A percentile compares a stretch with the other conserved stretches of the same genome.
phyloP scores from a whole-genome alignment of 345 rosid genomes.

The Microthlaspi erraticum region DNA sequence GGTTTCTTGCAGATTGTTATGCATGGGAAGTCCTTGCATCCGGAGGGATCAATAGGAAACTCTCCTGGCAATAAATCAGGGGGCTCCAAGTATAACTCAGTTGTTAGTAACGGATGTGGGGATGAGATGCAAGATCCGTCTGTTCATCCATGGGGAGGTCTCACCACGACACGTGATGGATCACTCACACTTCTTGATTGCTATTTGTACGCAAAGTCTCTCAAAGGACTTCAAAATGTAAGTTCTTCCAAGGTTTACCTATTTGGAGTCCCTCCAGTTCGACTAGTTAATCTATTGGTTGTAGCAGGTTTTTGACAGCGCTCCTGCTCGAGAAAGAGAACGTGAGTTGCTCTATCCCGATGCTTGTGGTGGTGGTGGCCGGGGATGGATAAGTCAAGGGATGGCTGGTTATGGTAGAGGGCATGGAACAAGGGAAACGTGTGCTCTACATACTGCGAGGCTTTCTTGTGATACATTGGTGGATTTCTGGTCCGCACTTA shows the following conservation, averaged over 20 bases:
- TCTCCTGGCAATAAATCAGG: constrained; percentile 48
- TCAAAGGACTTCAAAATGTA: constrained; percentile 82
- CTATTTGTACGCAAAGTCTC: constrained; percentile 76
- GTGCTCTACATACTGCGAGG: constrained; percentile 95
- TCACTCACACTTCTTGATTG: constrained; percentile 82
- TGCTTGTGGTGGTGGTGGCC: constrained; percentile 99
- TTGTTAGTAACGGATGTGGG: constrained; percentile 50
- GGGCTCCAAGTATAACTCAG: constrained; percentile 49
- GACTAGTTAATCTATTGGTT: constrained; percentile 49
- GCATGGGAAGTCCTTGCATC: constrained; percentile 83
- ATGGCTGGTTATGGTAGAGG: constrained; percentile 83
- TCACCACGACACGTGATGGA: constrained; percentile 85
- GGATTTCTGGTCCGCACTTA: constrained; percentile 93
- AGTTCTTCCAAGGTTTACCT: constrained; percentile 40
- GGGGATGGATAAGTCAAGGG: constrained; percentile 99
- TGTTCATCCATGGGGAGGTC: constrained; percentile 98
- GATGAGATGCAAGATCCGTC: constrained; percentile 89
- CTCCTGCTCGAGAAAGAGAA: constrained; percentile 89
- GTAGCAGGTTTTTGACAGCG: constrained; percentile 92
- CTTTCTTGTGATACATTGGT: constrained; percentile 96
- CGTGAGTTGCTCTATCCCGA: constrained; percentile 97
- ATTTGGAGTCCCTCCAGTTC: constrained; percentile 4
- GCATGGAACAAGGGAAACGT: constrained; percentile 94
- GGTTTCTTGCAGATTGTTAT: constrained; percentile 89
- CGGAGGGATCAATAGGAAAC: constrained; percentile 57